These are phyloP conservation scores for Xylaria sp. DNA, from an alignment of 2,329 filamentous ascomycete species.

Conservation along the genomic window DNA sequence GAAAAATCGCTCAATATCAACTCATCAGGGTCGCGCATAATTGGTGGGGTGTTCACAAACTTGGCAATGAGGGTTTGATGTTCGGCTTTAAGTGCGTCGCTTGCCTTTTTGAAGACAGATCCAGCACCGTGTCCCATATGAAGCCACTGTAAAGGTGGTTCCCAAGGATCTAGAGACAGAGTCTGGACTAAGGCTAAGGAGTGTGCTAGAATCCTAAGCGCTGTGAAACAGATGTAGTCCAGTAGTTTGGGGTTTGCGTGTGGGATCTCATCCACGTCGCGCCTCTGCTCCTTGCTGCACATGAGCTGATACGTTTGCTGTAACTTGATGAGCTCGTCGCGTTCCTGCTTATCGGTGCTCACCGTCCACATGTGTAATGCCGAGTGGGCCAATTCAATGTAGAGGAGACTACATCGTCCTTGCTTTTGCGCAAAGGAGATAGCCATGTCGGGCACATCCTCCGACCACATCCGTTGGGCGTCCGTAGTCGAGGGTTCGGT, in stretches of 20 bases:
- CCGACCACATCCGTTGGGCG: constrained; percentile 47
- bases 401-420: constrained; percentile 50
- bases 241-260: constrained; percentile 44
- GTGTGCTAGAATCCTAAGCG: constrained; percentile 53
- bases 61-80: constrained; percentile 43
- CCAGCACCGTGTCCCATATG: constrained; percentile 53
- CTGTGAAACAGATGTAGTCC: constrained; percentile 53
- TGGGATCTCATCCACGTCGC: constrained; percentile 50
- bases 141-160: constrained; percentile 54
- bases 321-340: constrained; percentile 49
- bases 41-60: constrained; percentile 48
- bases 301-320: constrained; percentile 53
- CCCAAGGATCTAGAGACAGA: constrained; percentile 51
- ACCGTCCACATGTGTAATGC: constrained; percentile 53
- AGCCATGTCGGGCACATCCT: constrained; percentile 51
- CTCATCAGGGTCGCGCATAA: constrained; percentile 47
- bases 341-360: constrained; percentile 43
- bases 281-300: constrained; percentile 53
- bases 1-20: constrained; percentile 50
- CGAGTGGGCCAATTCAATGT: constrained; percentile 52
- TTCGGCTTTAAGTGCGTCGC: constrained; percentile 38
- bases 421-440: constrained; percentile 49
- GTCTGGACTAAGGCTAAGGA: constrained; percentile 55
- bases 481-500: constrained; percentile 36
- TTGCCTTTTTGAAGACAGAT: constrained; percentile 49